A percentile compares a stretch with the other conserved stretches of the same genome.
phyloP scores from a whole-genome alignment of 208 protist species.

The Wallacemonas sp. region DNA sequence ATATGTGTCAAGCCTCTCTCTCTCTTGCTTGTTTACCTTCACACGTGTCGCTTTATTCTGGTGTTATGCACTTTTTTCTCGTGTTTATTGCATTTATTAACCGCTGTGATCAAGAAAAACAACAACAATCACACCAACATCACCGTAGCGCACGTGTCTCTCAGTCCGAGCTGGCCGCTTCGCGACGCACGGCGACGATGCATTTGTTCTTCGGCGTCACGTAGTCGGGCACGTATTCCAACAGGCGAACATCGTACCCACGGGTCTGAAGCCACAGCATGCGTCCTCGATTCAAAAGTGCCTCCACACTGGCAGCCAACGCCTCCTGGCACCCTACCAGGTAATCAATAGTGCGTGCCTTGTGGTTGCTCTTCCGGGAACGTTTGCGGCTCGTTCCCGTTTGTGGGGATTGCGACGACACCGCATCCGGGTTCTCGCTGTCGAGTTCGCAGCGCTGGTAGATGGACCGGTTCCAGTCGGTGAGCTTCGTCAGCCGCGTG shows the following conservation, averaged over 20 bases:
- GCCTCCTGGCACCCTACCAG: constrained; percentile 48
- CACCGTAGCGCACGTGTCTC: neutral
- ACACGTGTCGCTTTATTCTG: too few species aligned
- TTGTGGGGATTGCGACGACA: too few species aligned
- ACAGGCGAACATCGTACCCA: constrained; percentile 45
- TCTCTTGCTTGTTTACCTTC: too few species aligned
- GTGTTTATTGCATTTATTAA: too few species aligned
- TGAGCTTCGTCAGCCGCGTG: constrained; percentile 46
- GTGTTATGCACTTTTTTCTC: too few species aligned
- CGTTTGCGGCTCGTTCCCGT: neutral
- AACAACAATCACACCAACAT: neutral
- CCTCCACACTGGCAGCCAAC: constrained; percentile 49
- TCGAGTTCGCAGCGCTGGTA: constrained; percentile 29
- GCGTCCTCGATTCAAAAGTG: constrained; percentile 65
- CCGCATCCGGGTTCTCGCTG: neutral
- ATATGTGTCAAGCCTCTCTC: too few species aligned
- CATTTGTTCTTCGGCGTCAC: constrained; percentile 85
- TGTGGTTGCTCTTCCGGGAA: constrained; percentile 4
- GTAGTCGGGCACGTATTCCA: constrained; percentile 68
- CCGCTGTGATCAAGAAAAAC: neutral
- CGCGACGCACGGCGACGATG: constrained; percentile 47
- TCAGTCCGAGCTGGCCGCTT: neutral
- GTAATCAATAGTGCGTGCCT: constrained; percentile 22
- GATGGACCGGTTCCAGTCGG: constrained; percentile 69
- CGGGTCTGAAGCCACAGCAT: constrained; percentile 50